phyloP scores from a whole-genome alignment of 352 stramenopile genomes.

The Phytophthora kernoviae region DNA sequence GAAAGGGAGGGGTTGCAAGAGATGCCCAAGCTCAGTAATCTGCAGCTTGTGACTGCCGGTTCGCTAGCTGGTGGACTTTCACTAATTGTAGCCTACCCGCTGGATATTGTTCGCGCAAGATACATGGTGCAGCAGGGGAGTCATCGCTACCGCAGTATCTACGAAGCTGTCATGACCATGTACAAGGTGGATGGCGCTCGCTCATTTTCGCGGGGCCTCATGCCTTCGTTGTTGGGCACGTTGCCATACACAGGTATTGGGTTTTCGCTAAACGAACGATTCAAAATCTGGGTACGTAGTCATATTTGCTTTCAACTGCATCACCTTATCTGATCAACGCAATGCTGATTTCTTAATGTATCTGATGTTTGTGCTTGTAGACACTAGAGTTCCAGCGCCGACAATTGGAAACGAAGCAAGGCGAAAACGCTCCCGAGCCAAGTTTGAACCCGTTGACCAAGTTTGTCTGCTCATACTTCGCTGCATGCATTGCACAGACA shows the following conservation, averaged over 20 bases:
- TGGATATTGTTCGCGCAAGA: constrained; percentile 81
- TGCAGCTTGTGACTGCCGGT: constrained; percentile 72
- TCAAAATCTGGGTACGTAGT: constrained; percentile 74
- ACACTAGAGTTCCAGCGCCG: constrained; percentile 55
- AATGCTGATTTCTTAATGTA: neutral
- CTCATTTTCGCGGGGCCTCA: constrained; percentile 71
- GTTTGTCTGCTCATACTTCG: constrained; percentile 85
- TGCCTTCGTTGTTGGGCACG: constrained; percentile 84
- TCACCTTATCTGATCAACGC: neutral
- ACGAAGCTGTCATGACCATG: constrained; percentile 72
- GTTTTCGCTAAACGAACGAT: constrained; percentile 84
- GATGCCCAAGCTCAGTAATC: constrained; percentile 73
- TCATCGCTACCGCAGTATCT: constrained; percentile 74
- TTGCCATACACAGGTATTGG: constrained; percentile 87
- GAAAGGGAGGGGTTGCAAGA: constrained; percentile 35
- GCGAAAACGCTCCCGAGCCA: constrained; percentile 25
- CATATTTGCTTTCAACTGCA: neutral
- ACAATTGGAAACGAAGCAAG: constrained; percentile 31
- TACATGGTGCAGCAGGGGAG: constrained; percentile 90
- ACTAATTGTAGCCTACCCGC: constrained; percentile 75
- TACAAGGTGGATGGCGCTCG: constrained; percentile 72
- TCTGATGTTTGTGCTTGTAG: constrained; percentile 16
- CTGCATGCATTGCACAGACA: constrained; percentile 84
- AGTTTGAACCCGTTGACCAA: constrained; percentile 77
- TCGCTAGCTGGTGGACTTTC: constrained; percentile 78